Percentiles rank a stretch among this genome's conserved stretches.
These are phyloP conservation scores for Schizothecium vesticola DNA, from an alignment of 495 filamentous ascomycete species.

Conservation along the genomic window DNA sequence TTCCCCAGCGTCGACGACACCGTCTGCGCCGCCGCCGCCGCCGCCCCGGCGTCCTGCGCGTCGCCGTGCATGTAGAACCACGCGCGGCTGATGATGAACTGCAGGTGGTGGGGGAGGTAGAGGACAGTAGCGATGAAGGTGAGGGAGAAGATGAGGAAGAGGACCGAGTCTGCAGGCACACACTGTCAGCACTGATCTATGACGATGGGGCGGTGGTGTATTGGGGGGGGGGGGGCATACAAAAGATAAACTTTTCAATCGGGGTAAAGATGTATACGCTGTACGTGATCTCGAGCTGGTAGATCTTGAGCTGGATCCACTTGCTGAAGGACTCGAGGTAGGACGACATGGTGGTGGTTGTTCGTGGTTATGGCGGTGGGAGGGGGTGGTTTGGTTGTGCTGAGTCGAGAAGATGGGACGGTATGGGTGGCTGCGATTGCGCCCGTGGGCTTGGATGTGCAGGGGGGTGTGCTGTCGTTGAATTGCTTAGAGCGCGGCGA, in stretches of 20 bases:
- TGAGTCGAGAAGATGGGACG: background rate
- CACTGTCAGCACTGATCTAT: background rate
- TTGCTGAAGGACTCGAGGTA: conserved; percentile 38
- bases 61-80: conserved; percentile 94
- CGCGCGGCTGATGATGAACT: conserved; percentile 68
- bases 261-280: conserved; percentile 46
- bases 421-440: background rate
- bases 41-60: conserved; percentile 30
- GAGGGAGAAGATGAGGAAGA: conserved; percentile 82
- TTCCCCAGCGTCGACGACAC: conserved; percentile 25
- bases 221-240: conserved; percentile 30
- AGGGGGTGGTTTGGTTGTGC: conserved; percentile 1
- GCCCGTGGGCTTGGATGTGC: background rate
- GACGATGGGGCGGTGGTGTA: too few species aligned
- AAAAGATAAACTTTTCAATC: conserved; percentile 42
- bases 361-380: background rate
- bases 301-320: conserved; percentile 44
- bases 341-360: conserved; percentile 30
- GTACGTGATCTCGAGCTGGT: conserved; percentile 45
- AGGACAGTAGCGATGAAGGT: conserved; percentile 78
- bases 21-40: conserved; percentile 21
- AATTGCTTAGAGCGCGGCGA: background rate
- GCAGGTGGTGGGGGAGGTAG: conserved; percentile 88
- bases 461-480: background rate
- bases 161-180: conserved; percentile 64